phyloP scores from a whole-genome alignment of 345 rosid genomes.

The Eucalyptus brandiana region DNA sequence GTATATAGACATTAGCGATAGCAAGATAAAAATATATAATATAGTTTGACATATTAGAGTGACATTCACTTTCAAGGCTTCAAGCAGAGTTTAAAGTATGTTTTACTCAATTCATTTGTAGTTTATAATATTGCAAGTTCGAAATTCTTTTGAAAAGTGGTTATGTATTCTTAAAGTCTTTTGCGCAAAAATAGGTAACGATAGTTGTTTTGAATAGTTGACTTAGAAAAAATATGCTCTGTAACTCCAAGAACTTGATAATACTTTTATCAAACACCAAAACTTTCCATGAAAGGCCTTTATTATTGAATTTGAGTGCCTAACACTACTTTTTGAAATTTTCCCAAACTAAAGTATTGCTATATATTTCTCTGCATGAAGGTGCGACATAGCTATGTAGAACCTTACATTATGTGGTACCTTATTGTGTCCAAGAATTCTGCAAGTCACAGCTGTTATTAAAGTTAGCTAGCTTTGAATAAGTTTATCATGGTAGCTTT shows the following conservation, averaged over 20 bases:
- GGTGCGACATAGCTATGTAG: neutral
- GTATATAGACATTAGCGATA: neutral
- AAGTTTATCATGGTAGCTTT: neutral
- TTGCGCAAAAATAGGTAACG: neutral
- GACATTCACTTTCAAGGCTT: neutral
- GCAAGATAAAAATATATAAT: neutral
- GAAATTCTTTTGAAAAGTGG: neutral
- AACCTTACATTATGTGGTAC: neutral
- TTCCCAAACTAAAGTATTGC: neutral
- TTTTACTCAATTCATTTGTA: neutral
- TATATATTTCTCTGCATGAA: neutral
- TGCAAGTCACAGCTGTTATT: neutral
- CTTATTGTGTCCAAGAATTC: neutral
- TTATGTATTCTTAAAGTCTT: neutral
- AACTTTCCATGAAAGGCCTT: neutral
- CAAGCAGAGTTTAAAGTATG: neutral
- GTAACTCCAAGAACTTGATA: neutral
- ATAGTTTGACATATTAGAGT: neutral
- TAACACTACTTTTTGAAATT: neutral
- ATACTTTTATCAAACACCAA: neutral
- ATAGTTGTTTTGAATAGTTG: neutral
- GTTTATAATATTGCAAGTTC: neutral
- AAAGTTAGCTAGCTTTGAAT: neutral
- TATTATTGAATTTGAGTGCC: neutral
- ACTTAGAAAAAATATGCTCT: neutral